Evolutionary conservation across 2,329 filamentous ascomycete genomes (phyloP), one percentile per base, ranked within the genome.

Genomic region (Aspergillus costaricaensis): DNA sequence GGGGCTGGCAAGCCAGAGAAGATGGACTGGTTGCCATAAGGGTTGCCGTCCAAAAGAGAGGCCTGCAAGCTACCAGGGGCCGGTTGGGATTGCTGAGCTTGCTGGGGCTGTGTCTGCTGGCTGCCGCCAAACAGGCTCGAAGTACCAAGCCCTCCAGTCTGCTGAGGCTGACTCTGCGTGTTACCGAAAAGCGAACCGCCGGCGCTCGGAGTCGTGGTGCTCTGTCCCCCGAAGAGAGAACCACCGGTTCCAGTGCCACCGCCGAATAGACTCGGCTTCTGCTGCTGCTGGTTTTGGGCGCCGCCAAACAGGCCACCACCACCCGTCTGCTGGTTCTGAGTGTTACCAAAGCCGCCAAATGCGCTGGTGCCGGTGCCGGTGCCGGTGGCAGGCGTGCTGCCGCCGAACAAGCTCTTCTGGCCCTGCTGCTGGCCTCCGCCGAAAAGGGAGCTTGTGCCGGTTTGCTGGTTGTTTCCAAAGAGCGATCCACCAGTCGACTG

Each of bases 11-110:
- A 80, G 56, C 88, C 89, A 32, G 88, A 86, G 76, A 98, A 98
- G 19, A 99, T 84, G 1, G 92, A 91, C 49, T 91, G 86, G 56
- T 91, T 92, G 43, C 95, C 95, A 71, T 96, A 99, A 0, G 96
- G 94, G 55, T 91, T 92, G n/a, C 88, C 83, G 65, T 94, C 92
- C 61, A 87, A 88, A 58, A 96, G 85, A 62, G 91, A 95, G 5
- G 92, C 88, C 36, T 90, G 92, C 60, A 96, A 80, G 17, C 77
- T 76, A 55, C 75, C 72, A 54, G 76, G 71, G 8, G 71, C 72
- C 47, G 77, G 77, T 55, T 80, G 75, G 51, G 82, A 76, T 51
- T 79, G 78, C 56, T 74, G 76, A 25, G 70, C 78, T 65, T 82
- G 79, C 52, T 83, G 83, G 63, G 83, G 81, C 62, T 84, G 80